A percentile compares a stretch with the other conserved stretches of the same genome.
phyloP scores from a whole-genome alignment of 768 basidiomycete genomes.

The Kwoniella sp. region DNA sequence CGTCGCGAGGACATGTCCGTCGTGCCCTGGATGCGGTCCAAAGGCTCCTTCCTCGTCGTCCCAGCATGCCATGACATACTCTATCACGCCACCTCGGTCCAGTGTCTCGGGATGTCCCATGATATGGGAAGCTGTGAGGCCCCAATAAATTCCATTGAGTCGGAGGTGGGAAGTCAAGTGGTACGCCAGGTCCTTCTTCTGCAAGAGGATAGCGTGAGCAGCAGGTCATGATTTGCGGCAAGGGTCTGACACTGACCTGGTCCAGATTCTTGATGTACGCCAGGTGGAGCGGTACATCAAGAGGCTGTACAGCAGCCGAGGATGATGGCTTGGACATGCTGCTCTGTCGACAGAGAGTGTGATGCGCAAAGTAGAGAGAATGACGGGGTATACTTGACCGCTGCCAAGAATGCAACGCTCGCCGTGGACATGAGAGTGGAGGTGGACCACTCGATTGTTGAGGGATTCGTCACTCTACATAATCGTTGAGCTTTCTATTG shows the following conservation, averaged over 20 bases:
- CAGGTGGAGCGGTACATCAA: slow-evolving; percentile 63
- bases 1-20: slow-evolving; percentile 81
- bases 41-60: slow-evolving; percentile 88
- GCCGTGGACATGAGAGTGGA: too few relatives aligned
- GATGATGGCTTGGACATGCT: too few relatives aligned
- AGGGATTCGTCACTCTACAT: neutral
- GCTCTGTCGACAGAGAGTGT: too few relatives aligned
- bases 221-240: neutral
- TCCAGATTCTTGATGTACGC: slow-evolving; percentile 71
- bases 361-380: too few relatives aligned
- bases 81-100: slow-evolving; percentile 74
- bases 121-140: slow-evolving; percentile 75
- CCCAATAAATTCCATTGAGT: slow-evolving; percentile 97
- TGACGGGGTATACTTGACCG: neutral
- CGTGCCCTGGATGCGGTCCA: slow-evolving; percentile 87
- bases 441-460: too few relatives aligned
- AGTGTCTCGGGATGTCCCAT: slow-evolving; percentile 76
- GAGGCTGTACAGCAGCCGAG: slow-evolving; percentile 1
- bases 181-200: slow-evolving; percentile 65
- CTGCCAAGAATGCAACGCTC: too few relatives aligned
- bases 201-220: neutral
- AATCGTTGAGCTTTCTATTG: neutral
- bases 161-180: slow-evolving; percentile 89
- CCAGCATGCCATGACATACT: slow-evolving; percentile 92
- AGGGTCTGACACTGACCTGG: slow-evolving; percentile 54